phyloP scores from a whole-genome alignment of 257 asterid species.

The Nicotiana noctiflora region DNA sequence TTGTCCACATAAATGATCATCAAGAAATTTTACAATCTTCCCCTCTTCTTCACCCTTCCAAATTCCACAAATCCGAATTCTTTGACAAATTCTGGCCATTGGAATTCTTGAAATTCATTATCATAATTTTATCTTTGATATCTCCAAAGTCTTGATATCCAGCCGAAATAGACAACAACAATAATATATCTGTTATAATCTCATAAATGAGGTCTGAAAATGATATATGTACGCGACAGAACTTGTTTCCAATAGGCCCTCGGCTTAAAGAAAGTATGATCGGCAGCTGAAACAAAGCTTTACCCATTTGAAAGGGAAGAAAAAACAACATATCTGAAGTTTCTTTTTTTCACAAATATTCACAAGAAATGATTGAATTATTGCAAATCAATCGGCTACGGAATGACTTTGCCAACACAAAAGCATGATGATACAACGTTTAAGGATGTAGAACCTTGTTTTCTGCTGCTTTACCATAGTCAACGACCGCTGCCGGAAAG shows the following conservation, averaged over 20 bases:
- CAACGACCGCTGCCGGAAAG: slow-evolving; percentile 27
- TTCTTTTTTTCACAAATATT: not conserved
- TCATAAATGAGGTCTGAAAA: no score
- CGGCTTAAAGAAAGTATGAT: no score
- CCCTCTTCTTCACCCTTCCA: not conserved
- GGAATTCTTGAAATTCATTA: not conserved
- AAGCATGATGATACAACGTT: slow-evolving; percentile 36
- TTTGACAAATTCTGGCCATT: not conserved
- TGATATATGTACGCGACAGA: no score
- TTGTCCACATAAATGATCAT: no score
- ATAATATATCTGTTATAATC: no score
- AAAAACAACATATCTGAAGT: no score
- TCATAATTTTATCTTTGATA: not conserved
- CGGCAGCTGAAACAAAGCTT: not conserved
- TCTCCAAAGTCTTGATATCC: not conserved
- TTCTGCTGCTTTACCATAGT: slow-evolving; percentile 27
- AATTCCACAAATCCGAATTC: not conserved
- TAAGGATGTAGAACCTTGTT: slow-evolving; percentile 38
- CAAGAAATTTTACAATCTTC: not conserved
- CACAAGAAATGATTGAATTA: not conserved
- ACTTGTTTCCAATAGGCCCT: no score
- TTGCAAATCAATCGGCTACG: slow-evolving; percentile 10
- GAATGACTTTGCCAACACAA: slow-evolving; percentile 34
- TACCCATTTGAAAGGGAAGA: not conserved
- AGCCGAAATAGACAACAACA: not conserved